Percentiles rank a stretch among this genome's conserved stretches.
Evolutionary conservation across 495 filamentous ascomycete genomes (phyloP).

Genomic region (Bacidia gigantensis): DNA sequence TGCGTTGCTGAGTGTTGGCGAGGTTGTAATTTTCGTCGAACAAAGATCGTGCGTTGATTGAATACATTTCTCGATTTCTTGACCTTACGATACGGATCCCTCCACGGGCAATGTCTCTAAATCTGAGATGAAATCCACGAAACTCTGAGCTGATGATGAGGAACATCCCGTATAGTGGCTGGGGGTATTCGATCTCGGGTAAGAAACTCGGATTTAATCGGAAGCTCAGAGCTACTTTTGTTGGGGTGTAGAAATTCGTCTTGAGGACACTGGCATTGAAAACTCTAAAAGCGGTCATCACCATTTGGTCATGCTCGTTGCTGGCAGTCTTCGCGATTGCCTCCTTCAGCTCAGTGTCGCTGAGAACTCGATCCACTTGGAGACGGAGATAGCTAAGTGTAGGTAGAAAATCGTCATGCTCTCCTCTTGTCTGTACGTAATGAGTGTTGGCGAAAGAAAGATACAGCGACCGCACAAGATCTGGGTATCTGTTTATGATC

Average conservation of each 20-base stretch:
- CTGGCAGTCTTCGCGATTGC: conserved; percentile 65
- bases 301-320: conserved; percentile 96
- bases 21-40: conserved; percentile 99
- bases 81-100: conserved; percentile 98
- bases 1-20: conserved; percentile 95
- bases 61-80: conserved; percentile 82
- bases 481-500: conserved; percentile 86
- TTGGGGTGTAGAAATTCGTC: conserved; percentile 99
- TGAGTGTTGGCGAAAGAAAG: conserved; percentile 84
- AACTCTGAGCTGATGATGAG: conserved; percentile 93
- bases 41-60: conserved; percentile 87
- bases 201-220: conserved; percentile 80
- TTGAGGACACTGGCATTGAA: conserved; percentile 87
- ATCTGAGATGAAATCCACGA: conserved; percentile 91
- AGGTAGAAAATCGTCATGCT: conserved; percentile 67
- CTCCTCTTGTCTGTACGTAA: conserved; percentile 66
- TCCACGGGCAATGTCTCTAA: conserved; percentile 92
- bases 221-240: conserved; percentile 96
- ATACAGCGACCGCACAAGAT: conserved; percentile 77
- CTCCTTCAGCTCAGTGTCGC: conserved; percentile 61
- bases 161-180: conserved; percentile 95
- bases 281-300: conserved; percentile 90
- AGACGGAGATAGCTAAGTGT: conserved; percentile 65
- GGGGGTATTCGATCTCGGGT: conserved; percentile 81
- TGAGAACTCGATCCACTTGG: conserved; percentile 62